Percentiles rank a stretch among this genome's conserved stretches.
Evolutionary conservation across 2,329 filamentous ascomycete species (phyloP).

Genomic region (Cryphonectria radicalis): DNA sequence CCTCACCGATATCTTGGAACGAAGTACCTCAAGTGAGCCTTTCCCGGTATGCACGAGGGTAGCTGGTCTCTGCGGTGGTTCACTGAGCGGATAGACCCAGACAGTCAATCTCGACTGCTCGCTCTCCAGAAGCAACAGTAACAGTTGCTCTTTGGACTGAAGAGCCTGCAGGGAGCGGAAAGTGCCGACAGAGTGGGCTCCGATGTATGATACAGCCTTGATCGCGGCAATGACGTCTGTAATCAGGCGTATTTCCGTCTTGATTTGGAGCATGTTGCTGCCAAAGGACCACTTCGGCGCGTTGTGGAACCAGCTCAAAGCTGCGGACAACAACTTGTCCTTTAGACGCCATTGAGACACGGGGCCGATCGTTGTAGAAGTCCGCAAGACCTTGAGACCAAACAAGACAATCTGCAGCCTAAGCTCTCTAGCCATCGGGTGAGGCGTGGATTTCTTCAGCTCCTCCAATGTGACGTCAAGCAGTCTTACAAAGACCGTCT

Average conservation of each 20-base stretch:
- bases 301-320: slow-evolving; percentile 84
- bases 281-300: slow-evolving; percentile 93
- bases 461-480: slow-evolving; percentile 79
- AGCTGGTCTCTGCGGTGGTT: slow-evolving; percentile 51
- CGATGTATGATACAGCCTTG: slow-evolving; percentile 65
- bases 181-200: slow-evolving; percentile 53
- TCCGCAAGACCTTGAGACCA: slow-evolving; percentile 75
- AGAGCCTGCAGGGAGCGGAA: slow-evolving; percentile 72
- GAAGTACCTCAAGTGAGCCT: slow-evolving; percentile 45
- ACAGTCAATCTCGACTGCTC: slow-evolving; percentile 84
- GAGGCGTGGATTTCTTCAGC: slow-evolving; percentile 70
- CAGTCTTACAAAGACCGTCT: slow-evolving; percentile 80
- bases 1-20: background rate
- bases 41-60: slow-evolving; percentile 48
- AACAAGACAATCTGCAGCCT: slow-evolving; percentile 88
- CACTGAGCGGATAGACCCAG: slow-evolving; percentile 83
- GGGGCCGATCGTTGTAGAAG: slow-evolving; percentile 68
- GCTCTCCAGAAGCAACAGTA: slow-evolving; percentile 79
- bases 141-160: slow-evolving; percentile 79
- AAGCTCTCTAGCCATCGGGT: slow-evolving; percentile 90
- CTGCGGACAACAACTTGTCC: slow-evolving; percentile 85
- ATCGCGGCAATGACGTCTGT: slow-evolving; percentile 73
- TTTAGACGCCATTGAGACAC: slow-evolving; percentile 80
- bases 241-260: slow-evolving; percentile 85
- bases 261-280: slow-evolving; percentile 89